Evolutionary conservation across 2,329 filamentous ascomycete genomes (phyloP).

Genomic region (Paracamarosporium sp.): DNA sequence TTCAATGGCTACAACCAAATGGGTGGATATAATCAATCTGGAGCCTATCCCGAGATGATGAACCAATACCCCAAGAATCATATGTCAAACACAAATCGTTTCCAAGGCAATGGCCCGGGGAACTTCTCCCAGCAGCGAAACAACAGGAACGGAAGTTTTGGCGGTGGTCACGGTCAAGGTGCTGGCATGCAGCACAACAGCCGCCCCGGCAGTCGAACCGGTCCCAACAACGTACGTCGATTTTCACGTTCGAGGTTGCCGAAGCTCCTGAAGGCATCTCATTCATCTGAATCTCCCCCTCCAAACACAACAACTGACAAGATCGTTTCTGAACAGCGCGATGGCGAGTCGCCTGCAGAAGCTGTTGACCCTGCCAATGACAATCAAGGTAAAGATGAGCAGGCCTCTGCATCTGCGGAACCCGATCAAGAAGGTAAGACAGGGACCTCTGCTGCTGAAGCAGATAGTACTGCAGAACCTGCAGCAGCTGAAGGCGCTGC

Average conservation of each 20-base stretch:
- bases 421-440: conserved; percentile 40
- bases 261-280: conserved; percentile 10
- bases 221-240: conserved; percentile 43
- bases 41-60: conserved; percentile 54
- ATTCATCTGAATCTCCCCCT: conserved; percentile 3
- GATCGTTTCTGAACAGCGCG: conserved; percentile 29
- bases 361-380: conserved; percentile 39
- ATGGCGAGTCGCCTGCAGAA: conserved; percentile 38
- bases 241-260: conserved; percentile 22
- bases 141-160: conserved; percentile 51
- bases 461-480: not conserved
- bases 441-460: conserved; percentile 14
- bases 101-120: conserved; percentile 72
- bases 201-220: conserved; percentile 40
- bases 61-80: conserved; percentile 67
- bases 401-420: conserved; percentile 28
- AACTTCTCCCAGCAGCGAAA: conserved; percentile 46
- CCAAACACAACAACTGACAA: conserved; percentile 33
- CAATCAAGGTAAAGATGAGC: conserved; percentile 38
- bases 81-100: conserved; percentile 76
- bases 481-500: conserved; percentile 10
- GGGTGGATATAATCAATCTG: conserved; percentile 62
- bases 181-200: conserved; percentile 21
- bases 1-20: conserved; percentile 57
- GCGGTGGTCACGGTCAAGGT: conserved; percentile 36